A percentile compares a stretch with the other conserved stretches of the same genome.
Conservation (phyloP, 352 stramenopile species). For the Pythium brachiatum region DNA sequence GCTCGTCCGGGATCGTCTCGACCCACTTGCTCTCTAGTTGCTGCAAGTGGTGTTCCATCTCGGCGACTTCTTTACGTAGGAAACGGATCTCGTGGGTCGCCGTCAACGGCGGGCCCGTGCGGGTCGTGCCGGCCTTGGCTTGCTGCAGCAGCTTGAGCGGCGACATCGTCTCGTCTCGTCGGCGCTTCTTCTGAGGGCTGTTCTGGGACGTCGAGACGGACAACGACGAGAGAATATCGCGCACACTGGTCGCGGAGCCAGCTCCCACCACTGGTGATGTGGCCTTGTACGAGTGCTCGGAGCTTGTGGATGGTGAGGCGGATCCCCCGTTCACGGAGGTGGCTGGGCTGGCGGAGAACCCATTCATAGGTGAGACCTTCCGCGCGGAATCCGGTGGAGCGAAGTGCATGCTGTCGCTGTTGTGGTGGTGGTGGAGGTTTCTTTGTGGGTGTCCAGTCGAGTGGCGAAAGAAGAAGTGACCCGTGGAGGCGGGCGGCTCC, state of each 20-base stretch:
- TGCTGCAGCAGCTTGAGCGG: conserved; percentile 20
- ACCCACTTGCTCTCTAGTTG: conserved; percentile 46
- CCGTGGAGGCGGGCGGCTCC: background rate
- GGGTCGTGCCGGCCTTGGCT: conserved; percentile 5
- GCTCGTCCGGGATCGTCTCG: conserved; percentile 30
- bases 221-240: conserved; percentile 17
- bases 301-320: conserved; percentile 8
- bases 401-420: background rate
- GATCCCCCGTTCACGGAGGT: background rate
- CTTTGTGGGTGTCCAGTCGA: background rate
- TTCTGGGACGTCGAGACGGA: conserved; percentile 6
- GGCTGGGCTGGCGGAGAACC: background rate
- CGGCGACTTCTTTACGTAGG: conserved; percentile 41
- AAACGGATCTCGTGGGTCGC: conserved; percentile 46
- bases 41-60: conserved; percentile 41
- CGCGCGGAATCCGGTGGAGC: background rate
- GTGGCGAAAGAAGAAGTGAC: background rate
- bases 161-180: conserved; percentile 16
- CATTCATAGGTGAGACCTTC: background rate
- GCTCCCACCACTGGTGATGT: conserved; percentile 9
- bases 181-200: conserved; percentile 20
- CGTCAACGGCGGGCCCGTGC: conserved; percentile 12
- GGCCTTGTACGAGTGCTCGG: conserved; percentile 13
- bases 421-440: background rate
- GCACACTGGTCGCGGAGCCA: conserved; percentile 1